Conservation (phyloP, 257 asterid species). For the Jaltomata sinuosa region DNA sequence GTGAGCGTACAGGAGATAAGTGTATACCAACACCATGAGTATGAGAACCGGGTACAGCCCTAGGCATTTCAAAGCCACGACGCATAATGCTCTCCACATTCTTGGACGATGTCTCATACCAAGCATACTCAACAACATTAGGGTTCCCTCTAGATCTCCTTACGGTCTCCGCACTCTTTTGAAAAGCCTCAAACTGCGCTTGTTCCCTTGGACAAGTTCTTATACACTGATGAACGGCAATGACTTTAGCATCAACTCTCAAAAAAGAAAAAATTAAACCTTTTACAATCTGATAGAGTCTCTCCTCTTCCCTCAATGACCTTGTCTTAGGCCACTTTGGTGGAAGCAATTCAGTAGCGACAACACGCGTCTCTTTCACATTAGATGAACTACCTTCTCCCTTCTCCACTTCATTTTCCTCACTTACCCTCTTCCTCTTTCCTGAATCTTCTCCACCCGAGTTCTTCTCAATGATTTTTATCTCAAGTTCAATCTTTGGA, state of each 20-base stretch:
- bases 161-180: too few species aligned
- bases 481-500: constrained; percentile 39
- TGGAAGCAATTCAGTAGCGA: constrained; percentile 15
- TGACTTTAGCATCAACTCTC: constrained; percentile 14
- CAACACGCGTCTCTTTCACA: constrained; percentile 18
- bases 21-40: background rate
- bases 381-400: constrained; percentile 22
- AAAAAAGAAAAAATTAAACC: constrained; percentile 27
- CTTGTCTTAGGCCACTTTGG: constrained; percentile 49
- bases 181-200: too few species aligned
- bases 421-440: background rate
- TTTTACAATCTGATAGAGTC: constrained; percentile 16
- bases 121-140: constrained; percentile 34
- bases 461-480: constrained; percentile 15
- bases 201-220: too few species aligned
- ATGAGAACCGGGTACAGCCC: constrained; percentile 7
- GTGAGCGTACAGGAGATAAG: too few species aligned
- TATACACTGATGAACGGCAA: too few species aligned
- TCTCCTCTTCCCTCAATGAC: constrained; percentile 29
- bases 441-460: background rate
- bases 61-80: constrained; percentile 39
- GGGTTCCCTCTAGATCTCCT: constrained; percentile 30
- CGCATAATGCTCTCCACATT: constrained; percentile 45
- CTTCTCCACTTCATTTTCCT: background rate
- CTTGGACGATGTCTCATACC: constrained; percentile 58